Evolutionary conservation across 495 filamentous ascomycete species (phyloP).

Genomic region (Penicillium longicatenatum): DNA sequence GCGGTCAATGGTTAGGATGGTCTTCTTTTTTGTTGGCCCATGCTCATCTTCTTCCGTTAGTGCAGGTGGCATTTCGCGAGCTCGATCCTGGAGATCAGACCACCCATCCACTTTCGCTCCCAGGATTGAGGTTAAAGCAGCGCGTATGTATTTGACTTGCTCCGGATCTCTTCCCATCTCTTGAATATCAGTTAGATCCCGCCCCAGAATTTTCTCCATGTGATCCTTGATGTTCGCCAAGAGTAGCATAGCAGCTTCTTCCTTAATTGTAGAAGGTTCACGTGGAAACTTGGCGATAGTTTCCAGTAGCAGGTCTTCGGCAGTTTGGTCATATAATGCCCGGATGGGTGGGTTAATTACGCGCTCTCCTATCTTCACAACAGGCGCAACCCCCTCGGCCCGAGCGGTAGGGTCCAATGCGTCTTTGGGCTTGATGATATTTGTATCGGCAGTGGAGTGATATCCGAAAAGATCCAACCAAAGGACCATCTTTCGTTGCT

Average conservation of each 20-base stretch:
- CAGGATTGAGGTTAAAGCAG: slow-evolving; percentile 48
- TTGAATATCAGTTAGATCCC: slow-evolving; percentile 48
- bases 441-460: slow-evolving; percentile 54
- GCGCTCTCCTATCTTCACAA: slow-evolving; percentile 48
- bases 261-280: slow-evolving; percentile 51
- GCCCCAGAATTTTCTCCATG: slow-evolving; percentile 52
- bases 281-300: slow-evolving; percentile 51
- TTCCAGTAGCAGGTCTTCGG: slow-evolving; percentile 48
- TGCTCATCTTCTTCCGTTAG: slow-evolving; percentile 39
- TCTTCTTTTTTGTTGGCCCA: slow-evolving; percentile 41
- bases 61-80: slow-evolving; percentile 43
- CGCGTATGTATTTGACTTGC: slow-evolving; percentile 50
- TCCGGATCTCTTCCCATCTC: slow-evolving; percentile 53
- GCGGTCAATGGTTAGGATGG: slow-evolving; percentile 48
- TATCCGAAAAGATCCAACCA: slow-evolving; percentile 86
- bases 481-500: slow-evolving; percentile 85
- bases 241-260: slow-evolving; percentile 52
- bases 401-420: slow-evolving; percentile 41
- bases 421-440: slow-evolving; percentile 50
- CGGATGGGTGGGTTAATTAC: slow-evolving; percentile 49
- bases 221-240: slow-evolving; percentile 53
- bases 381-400: slow-evolving; percentile 45
- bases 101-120: slow-evolving; percentile 52
- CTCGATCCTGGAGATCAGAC: slow-evolving; percentile 47
- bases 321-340: slow-evolving; percentile 50